Evolutionary conservation across 305 asterid species (phyloP), one percentile per base, ranked within the genome.

Genomic region (Striga hermonthica): DNA sequence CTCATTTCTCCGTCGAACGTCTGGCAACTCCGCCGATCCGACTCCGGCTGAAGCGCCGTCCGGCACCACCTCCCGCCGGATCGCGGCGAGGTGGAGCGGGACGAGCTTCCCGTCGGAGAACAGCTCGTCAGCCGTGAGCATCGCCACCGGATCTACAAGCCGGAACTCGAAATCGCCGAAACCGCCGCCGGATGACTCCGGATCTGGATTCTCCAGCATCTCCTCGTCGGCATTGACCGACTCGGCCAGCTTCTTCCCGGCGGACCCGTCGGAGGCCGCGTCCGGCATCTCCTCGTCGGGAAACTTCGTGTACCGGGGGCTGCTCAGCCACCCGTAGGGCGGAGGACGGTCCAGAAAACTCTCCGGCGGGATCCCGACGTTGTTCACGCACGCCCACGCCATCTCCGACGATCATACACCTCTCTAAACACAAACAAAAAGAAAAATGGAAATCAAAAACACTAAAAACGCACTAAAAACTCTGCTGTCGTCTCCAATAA

Each of bases 321-420:
- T 22, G 31, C 81, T 76, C 64, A 79, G 64, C 95, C 95, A 82
- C 3, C 81, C 84, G 73, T 73, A 81, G 1, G 86, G 60, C 57
- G 82, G 88, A 65, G 82, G 72, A 74, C 82, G 73, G 70, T 79
- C 90, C 13, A 85, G 60, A 63, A 84, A 86, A 48, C n/a, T 81
- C 59, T 82, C 95, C 79, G 90, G 64, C 41, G 91, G 74, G 74
- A 77, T 75, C 14, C 86, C 89, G 65, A 80, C 73, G 31, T 76
- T 79, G 76, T 84, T 86, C 9, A 86, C 86, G 79, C 95, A 86
- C 41, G 91, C 95, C 36, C 93, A 88, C 65, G 95, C 95, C 95
- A 88, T 87, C 38, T 62, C 77, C 72, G 71, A 59, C 66, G 68
- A 71, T 53, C 83, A 82, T 62, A 69, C 83, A 82, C 76, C 65